Percentiles rank a stretch among this genome's conserved stretches.
phyloP scores from a whole-genome alignment of 169 alveolate genomes.

The Eimeria necatrix region DNA sequence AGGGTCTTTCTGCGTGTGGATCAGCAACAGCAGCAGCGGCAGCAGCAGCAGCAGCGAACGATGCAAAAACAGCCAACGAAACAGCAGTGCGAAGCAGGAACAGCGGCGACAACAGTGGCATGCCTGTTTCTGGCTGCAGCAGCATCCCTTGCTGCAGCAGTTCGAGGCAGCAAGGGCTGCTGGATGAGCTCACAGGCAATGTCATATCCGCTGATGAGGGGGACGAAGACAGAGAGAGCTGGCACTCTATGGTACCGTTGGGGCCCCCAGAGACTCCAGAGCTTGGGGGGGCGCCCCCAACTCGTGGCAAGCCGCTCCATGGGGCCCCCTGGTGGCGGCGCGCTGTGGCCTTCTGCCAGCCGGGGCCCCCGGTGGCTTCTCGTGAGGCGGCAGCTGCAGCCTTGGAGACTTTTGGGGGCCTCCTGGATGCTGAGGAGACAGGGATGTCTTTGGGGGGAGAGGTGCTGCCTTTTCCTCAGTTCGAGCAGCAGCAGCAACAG shows the following conservation, averaged over 20 bases:
- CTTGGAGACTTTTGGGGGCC: not conserved
- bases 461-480: not conserved
- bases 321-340: conserved; percentile 62
- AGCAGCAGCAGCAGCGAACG: conserved; percentile 14
- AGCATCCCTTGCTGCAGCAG: not conserved
- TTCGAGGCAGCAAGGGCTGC: no score
- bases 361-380: not conserved
- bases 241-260: not conserved
- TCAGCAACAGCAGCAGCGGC: conserved; percentile 47
- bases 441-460: conserved; percentile 41
- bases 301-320: not conserved
- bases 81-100: conserved; percentile 13
- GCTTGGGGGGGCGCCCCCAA: not conserved
- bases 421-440: conserved; percentile 2
- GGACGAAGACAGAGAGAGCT: not conserved
- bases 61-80: not conserved
- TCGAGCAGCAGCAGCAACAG: not conserved
- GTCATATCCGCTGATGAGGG: not conserved
- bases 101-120: conserved; percentile 25
- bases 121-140: not conserved
- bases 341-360: not conserved
- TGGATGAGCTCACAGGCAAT: no score
- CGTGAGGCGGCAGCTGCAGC: not conserved
- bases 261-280: conserved; percentile 3
- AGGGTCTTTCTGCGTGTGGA: not conserved